phyloP scores from a whole-genome alignment of 768 basidiomycete genomes.

The Psilocybe cubensis region DNA sequence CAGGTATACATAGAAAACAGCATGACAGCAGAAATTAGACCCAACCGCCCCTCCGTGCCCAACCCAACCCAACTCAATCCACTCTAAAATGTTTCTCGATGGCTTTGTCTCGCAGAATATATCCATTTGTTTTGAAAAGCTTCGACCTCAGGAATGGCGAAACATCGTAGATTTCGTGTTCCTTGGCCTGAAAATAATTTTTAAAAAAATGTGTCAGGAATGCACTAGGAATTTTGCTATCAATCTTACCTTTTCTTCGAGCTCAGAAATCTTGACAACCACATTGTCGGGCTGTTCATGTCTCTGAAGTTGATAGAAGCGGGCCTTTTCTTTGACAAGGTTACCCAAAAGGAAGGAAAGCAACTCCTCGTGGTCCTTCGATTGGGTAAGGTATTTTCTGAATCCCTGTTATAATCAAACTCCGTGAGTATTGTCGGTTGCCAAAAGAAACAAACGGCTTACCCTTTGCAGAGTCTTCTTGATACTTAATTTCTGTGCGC shows the following conservation, averaged over 20 bases:
- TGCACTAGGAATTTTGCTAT: neutral
- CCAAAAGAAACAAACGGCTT: conserved; percentile 28
- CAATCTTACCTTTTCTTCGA: conserved; percentile 80
- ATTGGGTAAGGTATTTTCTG: conserved; percentile 96
- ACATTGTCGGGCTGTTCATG: conserved; percentile 81
- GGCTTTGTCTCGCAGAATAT: conserved; percentile 64
- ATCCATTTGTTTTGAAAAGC: conserved; percentile 89
- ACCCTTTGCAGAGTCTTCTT: conserved; percentile 97
- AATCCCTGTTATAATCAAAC: conserved; percentile 63
- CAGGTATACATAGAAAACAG: conserved; percentile 22
- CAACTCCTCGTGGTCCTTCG: conserved; percentile 94
- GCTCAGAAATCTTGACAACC: conserved; percentile 74
- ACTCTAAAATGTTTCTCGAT: conserved; percentile 79
- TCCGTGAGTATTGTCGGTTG: neutral
- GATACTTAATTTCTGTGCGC: conserved; percentile 96
- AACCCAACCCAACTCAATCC: conserved; percentile 26
- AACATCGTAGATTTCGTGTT: conserved; percentile 94
- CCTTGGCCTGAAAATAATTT: conserved; percentile 80
- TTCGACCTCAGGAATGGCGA: conserved; percentile 84
- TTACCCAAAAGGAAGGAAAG: conserved; percentile 94
- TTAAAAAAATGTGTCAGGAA: neutral
- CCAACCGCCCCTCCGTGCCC: conserved; percentile 13
- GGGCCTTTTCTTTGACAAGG: conserved; percentile 90
- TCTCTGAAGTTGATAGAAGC: conserved; percentile 77
- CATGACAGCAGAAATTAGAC: conserved; percentile 23